A percentile compares a stretch with the other conserved stretches of the same genome.
phyloP scores from a whole-genome alignment of 768 basidiomycete genomes.

The Pisolithus microcarpus region DNA sequence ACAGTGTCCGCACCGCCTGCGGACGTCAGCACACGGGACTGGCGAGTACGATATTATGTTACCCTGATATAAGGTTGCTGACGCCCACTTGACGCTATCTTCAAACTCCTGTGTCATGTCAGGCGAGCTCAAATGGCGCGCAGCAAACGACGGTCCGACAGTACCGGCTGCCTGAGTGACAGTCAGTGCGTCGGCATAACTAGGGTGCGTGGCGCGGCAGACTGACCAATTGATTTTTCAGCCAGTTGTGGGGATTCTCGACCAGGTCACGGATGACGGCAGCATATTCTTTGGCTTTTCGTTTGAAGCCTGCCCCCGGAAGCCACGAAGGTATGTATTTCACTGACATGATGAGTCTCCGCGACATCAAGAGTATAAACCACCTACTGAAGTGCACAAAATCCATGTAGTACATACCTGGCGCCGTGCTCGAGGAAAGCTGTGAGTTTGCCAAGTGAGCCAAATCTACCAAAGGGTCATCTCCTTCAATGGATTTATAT shows the following conservation, averaged over 20 bases:
- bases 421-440: slow-evolving; percentile 9
- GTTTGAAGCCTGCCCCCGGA: slow-evolving; percentile 15
- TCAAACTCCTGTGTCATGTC: slow-evolving; percentile 8
- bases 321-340: slow-evolving; percentile 19
- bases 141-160: slow-evolving; percentile 11
- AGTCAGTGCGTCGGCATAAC: background rate
- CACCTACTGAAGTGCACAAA: slow-evolving; percentile 13
- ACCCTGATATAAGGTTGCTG: slow-evolving; percentile 11
- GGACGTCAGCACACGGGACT: background rate
- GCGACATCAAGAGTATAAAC: background rate
- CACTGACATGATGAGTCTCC: slow-evolving; percentile 7
- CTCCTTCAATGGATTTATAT: slow-evolving; percentile 27
- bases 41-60: background rate
- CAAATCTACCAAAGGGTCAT: slow-evolving; percentile 31
- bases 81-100: slow-evolving; percentile 14
- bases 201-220: background rate
- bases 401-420: slow-evolving; percentile 11
- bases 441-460: slow-evolving; percentile 21
- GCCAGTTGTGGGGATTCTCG: slow-evolving; percentile 10
- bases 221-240: slow-evolving; percentile 13
- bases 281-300: slow-evolving; percentile 6
- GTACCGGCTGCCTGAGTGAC: slow-evolving; percentile 9
- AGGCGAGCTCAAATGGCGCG: slow-evolving; percentile 5
- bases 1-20: slow-evolving; percentile 24
- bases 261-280: slow-evolving; percentile 1